Percentiles rank a stretch among this genome's conserved stretches.
Conservation (phyloP, 2,329 filamentous ascomycete species). For the Chaetomiaceae sp. region DNA sequence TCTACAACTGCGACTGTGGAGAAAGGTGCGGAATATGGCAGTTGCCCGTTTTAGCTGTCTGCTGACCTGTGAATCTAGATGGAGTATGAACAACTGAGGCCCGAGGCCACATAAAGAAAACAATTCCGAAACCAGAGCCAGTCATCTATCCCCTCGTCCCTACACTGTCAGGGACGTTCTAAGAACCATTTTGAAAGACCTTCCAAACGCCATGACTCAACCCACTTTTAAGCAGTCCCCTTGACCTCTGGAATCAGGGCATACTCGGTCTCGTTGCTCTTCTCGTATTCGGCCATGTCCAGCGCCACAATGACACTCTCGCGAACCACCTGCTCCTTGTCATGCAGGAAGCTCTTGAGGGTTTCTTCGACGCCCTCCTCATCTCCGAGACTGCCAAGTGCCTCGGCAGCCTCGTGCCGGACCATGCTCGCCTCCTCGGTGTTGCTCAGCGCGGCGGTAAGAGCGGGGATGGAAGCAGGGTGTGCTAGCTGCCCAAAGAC, state of each 20-base stretch:
- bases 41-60: not conserved
- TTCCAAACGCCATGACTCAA: conserved; percentile 21
- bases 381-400: conserved; percentile 86
- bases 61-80: conserved; percentile 22
- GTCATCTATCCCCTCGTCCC: conserved; percentile 3
- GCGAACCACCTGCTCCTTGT: conserved; percentile 87
- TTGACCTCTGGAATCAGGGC: conserved; percentile 72
- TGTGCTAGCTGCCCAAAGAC: conserved; percentile 96
- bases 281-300: conserved; percentile 97
- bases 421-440: conserved; percentile 89
- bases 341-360: conserved; percentile 76
- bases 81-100: conserved; percentile 29
- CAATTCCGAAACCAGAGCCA: conserved; percentile 5
- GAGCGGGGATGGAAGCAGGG: conserved; percentile 89
- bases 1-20: conserved; percentile 84
- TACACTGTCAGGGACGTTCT: not conserved
- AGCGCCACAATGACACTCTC: conserved; percentile 93
- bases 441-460: conserved; percentile 74
- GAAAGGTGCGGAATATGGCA: conserved; percentile 59
- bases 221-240: conserved; percentile 34
- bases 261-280: conserved; percentile 83
- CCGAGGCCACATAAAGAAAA: not conserved
- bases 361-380: conserved; percentile 89
- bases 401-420: conserved; percentile 93
- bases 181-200: conserved; percentile 15